Conservation (phyloP, 441 rosid species). For the Hura crepitans region DNA sequence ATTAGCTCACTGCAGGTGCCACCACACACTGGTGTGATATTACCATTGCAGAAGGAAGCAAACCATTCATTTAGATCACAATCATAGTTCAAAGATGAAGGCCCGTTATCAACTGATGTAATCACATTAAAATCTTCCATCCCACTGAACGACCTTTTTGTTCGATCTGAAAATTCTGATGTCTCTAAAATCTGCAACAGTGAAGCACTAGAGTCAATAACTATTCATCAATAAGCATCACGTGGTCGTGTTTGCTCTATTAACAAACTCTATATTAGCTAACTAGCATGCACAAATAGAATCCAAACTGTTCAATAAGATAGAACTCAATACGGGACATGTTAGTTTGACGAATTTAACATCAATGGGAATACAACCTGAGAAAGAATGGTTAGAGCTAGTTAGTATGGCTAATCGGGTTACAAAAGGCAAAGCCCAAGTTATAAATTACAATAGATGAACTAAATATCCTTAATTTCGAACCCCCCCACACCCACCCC, state of each 20-base stretch:
- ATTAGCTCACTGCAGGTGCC: slow-evolving; percentile 41
- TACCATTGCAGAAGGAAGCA: slow-evolving; percentile 46
- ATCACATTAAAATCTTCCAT: slow-evolving; percentile 27
- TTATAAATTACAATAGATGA: slow-evolving; percentile 6
- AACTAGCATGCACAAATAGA: background rate
- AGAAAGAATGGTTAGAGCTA: background rate
- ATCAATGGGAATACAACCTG: background rate
- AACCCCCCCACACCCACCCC: too few relatives aligned
- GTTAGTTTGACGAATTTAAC: background rate
- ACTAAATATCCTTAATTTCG: background rate
- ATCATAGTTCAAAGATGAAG: slow-evolving; percentile 37
- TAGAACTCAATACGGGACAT: background rate
- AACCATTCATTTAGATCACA: slow-evolving; percentile 49
- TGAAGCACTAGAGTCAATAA: slow-evolving; percentile 15
- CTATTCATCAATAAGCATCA: slow-evolving; percentile 8
- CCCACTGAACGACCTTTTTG: slow-evolving; percentile 40
- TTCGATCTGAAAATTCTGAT: slow-evolving; percentile 48
- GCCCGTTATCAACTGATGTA: slow-evolving; percentile 22
- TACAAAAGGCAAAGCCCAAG: background rate
- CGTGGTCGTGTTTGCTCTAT: too few relatives aligned
- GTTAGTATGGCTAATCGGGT: background rate
- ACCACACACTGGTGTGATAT: slow-evolving; percentile 35
- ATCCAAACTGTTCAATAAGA: background rate
- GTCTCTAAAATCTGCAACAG: slow-evolving; percentile 60
- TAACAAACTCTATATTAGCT: background rate